These are phyloP conservation scores for Boletus semigastroideus DNA, from an alignment of 1,284 basidiomycete species.

Conservation along the genomic window DNA sequence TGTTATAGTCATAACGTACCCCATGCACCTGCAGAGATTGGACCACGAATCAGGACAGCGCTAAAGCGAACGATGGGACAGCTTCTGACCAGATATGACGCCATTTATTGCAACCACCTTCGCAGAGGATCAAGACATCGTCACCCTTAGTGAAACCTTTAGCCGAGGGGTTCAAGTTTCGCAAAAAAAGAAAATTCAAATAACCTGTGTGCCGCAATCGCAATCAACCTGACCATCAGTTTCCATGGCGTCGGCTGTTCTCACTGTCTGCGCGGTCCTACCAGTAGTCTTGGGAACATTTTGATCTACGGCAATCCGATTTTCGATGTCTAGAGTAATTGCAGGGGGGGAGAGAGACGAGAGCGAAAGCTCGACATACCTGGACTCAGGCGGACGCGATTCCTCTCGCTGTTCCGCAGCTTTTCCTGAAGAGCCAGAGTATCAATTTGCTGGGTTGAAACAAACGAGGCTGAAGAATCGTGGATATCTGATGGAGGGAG, in stretches of 20 bases:
- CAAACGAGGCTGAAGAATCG: conserved; percentile 17
- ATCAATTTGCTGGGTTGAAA: conserved; percentile 34
- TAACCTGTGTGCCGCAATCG: conserved; percentile 62
- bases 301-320: conserved; percentile 32
- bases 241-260: conserved; percentile 2
- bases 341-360: conserved; percentile 1
- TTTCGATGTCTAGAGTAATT: conserved; percentile 43
- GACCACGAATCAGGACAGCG: conserved; percentile 3
- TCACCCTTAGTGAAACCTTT: conserved; percentile 41
- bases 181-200: background rate
- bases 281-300: background rate
- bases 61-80: background rate
- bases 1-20: conserved; percentile 40
- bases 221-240: conserved; percentile 43
- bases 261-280: background rate
- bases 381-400: conserved; percentile 28
- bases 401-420: conserved; percentile 26
- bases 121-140: conserved; percentile 58
- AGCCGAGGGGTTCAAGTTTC: conserved; percentile 2
- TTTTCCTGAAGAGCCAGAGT: conserved; percentile 46
- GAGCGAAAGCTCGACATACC: conserved; percentile 50
- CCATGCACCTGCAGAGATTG: conserved; percentile 65
- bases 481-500: conserved; percentile 42
- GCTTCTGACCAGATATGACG: conserved; percentile 67
- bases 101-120: conserved; percentile 67